Base-by-base conservation (phyloP, 1,284 basidiomycete genomes). In the Exsudoporus floridanus region DNA sequence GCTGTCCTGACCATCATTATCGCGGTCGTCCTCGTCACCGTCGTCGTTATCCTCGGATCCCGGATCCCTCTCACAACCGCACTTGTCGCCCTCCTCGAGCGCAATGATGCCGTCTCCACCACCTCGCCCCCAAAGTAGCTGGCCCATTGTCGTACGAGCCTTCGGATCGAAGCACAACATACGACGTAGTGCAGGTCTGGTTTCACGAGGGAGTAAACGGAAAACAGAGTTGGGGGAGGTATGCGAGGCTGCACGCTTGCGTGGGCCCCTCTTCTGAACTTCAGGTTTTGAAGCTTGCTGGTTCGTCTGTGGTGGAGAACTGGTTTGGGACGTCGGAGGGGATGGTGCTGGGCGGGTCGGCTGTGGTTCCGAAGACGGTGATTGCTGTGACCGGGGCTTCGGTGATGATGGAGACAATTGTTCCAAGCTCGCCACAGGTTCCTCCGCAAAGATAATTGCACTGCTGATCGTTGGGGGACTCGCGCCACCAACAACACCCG, bases 221-320 rank as follows among this genome's bases (percentile, higher is more conserved):
- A 99, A 99, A 67, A 99, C 97, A 30, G 92, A 94, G 72, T 99
- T 96, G 80, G 69, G 88, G 80, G 79, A 86, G 88, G n/a, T 94
- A 92, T 50, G 79, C 74, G 58, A 88, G 79, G 65, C 81, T 79
- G 69, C 84, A 80, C 50, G 81, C 74, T 60, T 85, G 77, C 58
- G 79, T 63, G 73, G 64, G 56, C 65, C 67, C 18, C 65, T 52
- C 50, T 58, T 56, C 30, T 60, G 60, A 45, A 60, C 4, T 9
- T 50, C 33, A 14, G 37, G 23, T n/a, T 60, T 66, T 25, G 47
- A 10, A 21, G 33, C 35, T 54, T 44, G 46, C 25, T 27, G 52
- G 7, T 37, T 27, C n/a, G 39, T 31, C 30, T n/a, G 43, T 25
- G 49, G 40, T 7, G 41, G 36, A 8, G 55, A 50, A 57, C 27